Conservation (phyloP, 2,329 filamentous ascomycete species). For the Neospermospora avenae region DNA sequence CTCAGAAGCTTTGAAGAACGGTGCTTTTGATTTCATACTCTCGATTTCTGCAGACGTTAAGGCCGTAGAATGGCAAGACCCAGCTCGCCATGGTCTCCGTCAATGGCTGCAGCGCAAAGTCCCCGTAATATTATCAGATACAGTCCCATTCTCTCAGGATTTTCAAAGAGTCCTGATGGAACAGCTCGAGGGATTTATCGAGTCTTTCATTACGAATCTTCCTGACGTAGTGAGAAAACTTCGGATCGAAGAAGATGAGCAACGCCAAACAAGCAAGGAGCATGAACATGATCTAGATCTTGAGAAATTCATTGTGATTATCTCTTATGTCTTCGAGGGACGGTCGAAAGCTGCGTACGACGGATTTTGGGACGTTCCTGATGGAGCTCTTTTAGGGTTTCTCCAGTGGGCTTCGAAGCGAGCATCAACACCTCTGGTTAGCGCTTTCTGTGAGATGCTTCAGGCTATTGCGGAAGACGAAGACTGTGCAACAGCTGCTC, state of each 20-base stretch:
- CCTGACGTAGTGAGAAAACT: constrained; percentile 86
- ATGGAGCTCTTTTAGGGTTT: constrained; percentile 91
- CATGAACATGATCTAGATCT: constrained; percentile 71
- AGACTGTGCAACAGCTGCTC: constrained; percentile 77
- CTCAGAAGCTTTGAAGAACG: constrained; percentile 75
- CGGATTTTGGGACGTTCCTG: constrained; percentile 87
- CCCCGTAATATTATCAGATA: constrained; percentile 63
- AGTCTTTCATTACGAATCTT: constrained; percentile 92
- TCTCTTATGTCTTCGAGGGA: constrained; percentile 86
- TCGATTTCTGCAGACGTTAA: constrained; percentile 79
- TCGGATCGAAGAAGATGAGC: constrained; percentile 85
- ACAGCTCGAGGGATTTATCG: constrained; percentile 81
- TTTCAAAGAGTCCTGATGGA: constrained; percentile 74
- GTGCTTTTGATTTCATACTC: constrained; percentile 88
- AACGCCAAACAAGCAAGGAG: constrained; percentile 63
- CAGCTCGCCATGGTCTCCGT: constrained; percentile 77
- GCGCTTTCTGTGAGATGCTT: constrained; percentile 95
- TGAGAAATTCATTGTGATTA: constrained; percentile 87
- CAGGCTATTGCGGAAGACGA: constrained; percentile 82
- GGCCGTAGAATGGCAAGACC: constrained; percentile 81
- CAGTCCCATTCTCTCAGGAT: constrained; percentile 64
- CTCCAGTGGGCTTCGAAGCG: constrained; percentile 95
- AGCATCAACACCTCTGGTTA: constrained; percentile 92
- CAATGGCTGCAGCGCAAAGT: constrained; percentile 81
- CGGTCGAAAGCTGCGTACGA: constrained; percentile 74